These are phyloP conservation scores for Ceratobasidium sp. DNA, from an alignment of 1,284 basidiomycete genomes.

Conservation along the genomic window DNA sequence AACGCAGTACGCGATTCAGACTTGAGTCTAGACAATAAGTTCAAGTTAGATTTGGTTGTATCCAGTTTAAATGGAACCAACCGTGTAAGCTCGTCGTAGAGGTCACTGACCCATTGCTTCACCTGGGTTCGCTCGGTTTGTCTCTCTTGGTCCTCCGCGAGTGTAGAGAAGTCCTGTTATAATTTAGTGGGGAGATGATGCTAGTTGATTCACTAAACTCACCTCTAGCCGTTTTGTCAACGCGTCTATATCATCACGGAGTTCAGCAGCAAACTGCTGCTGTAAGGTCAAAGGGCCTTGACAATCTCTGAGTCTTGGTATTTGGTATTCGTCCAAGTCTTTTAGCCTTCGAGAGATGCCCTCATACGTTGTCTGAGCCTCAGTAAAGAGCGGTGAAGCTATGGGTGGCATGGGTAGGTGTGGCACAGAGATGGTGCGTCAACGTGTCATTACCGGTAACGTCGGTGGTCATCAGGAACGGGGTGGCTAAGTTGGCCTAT, in stretches of 20 bases:
- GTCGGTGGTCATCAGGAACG: conserved; percentile 1
- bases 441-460: conserved; percentile 36
- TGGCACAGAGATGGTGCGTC: neutral
- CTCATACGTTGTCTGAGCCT: conserved; percentile 32
- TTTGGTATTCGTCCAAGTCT: conserved; percentile 77
- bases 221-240: conserved; percentile 79
- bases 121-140: conserved; percentile 68
- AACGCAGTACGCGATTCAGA: conserved; percentile 74
- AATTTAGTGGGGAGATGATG: neutral
- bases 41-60: neutral
- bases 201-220: conserved; percentile 52
- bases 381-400: conserved; percentile 23
- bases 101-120: conserved; percentile 65
- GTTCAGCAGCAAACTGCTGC: conserved; percentile 77
- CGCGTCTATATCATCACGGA: conserved; percentile 78
- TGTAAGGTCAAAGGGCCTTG: conserved; percentile 75
- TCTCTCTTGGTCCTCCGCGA: conserved; percentile 75
- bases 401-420: conserved; percentile 22
- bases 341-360: conserved; percentile 63
- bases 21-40: conserved; percentile 64
- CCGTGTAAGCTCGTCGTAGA: conserved; percentile 65
- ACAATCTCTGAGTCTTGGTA: conserved; percentile 78
- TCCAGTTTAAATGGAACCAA: conserved; percentile 57
- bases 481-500: conserved; percentile 17
- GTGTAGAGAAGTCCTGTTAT: conserved; percentile 70